Evolutionary conservation across 2,329 filamentous ascomycete species (phyloP).

Genomic region (Colletotrichum sp.): DNA sequence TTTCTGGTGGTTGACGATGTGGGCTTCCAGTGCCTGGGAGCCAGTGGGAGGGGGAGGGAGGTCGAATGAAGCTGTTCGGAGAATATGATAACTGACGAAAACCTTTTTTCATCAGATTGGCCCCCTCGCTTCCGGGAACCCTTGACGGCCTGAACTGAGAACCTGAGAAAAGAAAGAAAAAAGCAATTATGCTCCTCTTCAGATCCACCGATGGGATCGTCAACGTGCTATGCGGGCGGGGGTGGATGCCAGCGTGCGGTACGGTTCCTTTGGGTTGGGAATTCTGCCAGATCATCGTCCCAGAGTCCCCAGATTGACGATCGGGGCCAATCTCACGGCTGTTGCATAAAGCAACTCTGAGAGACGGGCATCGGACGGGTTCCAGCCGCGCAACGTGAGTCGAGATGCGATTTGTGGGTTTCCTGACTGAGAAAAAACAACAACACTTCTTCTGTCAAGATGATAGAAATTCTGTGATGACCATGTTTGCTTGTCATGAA

Average conservation of each 20-base stretch:
- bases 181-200: slow-evolving; percentile 1
- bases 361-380: not conserved
- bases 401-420: not conserved
- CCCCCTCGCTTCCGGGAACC: not conserved
- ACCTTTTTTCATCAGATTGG: not conserved
- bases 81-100: slow-evolving; percentile 13
- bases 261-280: not conserved
- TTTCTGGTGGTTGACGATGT: not conserved
- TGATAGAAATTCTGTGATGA: not conserved
- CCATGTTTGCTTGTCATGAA: slow-evolving; percentile 3
- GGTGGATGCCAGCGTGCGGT: not conserved
- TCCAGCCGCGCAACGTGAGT: not conserved
- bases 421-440: not conserved
- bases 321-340: not conserved
- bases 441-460: not conserved
- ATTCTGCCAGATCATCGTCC: not conserved
- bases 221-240: not conserved
- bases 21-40: not conserved
- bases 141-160: not conserved
- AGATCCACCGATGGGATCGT: not conserved
- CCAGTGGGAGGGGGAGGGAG: not conserved
- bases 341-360: not conserved
- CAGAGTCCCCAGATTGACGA: not conserved
- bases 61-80: not conserved
- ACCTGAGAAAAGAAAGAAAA: not conserved